Base-by-base conservation (phyloP, 805 yeast genomes). In the Wickerhamomyces chaumierensis region DNA sequence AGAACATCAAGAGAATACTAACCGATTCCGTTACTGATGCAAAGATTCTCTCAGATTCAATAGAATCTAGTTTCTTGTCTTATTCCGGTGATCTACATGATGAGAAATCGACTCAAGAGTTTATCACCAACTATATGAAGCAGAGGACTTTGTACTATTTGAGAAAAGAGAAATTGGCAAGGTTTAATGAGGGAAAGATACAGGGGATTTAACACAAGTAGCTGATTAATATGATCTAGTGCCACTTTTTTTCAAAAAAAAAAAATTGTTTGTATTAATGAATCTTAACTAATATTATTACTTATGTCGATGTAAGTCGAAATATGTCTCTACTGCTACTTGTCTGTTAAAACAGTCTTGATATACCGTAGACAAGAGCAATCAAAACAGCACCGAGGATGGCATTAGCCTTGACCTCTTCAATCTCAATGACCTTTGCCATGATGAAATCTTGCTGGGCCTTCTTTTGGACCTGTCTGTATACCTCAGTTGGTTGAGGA, bases 61-160 rank as follows among this genome's bases (percentile, higher is more conserved):
- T 69, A 16, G 53, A 60, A 17, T 44, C 48, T 2, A 54, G 61
- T 16, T 58, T 66, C 40, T 37, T 57, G 45, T 32, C 57, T 53
- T n/a, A 18, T 41, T 1, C 42, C 48, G 29, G 14, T 7, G 29
- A 4, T 7, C 34, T 25, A 36, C 49, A 58, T 19, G 54, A 49
- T 14, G 63, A 62, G n/a, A 43, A 42, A 4, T 62, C 53, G 41
- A 56, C 58, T 21, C 51, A 48, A 19, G 36, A 39, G 12, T 70
- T 75, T 47, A 55, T 76, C 13, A 46, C 51, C 14, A 52, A 53
- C n/a, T 76, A 71, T 49, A 53, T 61, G 36, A 43, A 43, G 3
- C 62, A 61, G 32, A 57, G 79, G 35, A 60, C 60, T 17, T 44
- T 56, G 21, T 73, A 60, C 48, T 71, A 75, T 51, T 34, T 66